Base-by-base conservation (phyloP, 768 basidiomycete species). In the Tephrocybe sp. region DNA sequence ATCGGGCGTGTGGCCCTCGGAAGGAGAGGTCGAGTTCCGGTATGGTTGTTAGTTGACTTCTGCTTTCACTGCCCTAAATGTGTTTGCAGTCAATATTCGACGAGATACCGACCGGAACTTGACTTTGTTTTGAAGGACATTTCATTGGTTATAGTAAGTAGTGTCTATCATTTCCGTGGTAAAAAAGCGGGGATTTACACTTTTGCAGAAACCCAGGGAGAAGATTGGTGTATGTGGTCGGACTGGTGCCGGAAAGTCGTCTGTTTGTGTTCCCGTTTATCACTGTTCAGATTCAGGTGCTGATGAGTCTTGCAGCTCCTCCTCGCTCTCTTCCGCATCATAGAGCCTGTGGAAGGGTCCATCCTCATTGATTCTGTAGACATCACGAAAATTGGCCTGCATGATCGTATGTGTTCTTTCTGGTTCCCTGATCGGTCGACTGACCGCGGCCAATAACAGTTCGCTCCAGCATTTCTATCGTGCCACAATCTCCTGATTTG, bases 191-290 rank as follows among this genome's bases (percentile, higher is more conserved):
- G 49, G 26, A 47, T 56, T 34, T 44, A 39, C n/a, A n/a, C 33
- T 20, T 43, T n/a, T 32, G n/a, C 43, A 89, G 87, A 74, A 82
- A 59, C 74, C 88, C 0, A 82, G 78, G 40, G 90, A 95, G 65
- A 96, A 94, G 67, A 81, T 96, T 39, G 96, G 96, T n/a, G 84
- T 97, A 4, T 82, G 86, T 65, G 90, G 90, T 3, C 68, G 90
- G 54, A 96, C 94, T 4, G 94, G 90, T 17, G 78, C 86, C 63
- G 80, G 88, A 54, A 90, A 90, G 68, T 88, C 86, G 32, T 85
- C 88, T 1, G 86, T 88, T 42, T 56, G 79, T 62, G 3, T 42
- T 30, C 11, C 28, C 12, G 41, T 18, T 15, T 32, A 36, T 36
- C 7, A 20, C 39, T 5, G 34, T 45, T 24, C 20, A 36, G 20